Evolutionary conservation across 2,329 filamentous ascomycete species (phyloP).

Genomic region (Penicillium frequentans): DNA sequence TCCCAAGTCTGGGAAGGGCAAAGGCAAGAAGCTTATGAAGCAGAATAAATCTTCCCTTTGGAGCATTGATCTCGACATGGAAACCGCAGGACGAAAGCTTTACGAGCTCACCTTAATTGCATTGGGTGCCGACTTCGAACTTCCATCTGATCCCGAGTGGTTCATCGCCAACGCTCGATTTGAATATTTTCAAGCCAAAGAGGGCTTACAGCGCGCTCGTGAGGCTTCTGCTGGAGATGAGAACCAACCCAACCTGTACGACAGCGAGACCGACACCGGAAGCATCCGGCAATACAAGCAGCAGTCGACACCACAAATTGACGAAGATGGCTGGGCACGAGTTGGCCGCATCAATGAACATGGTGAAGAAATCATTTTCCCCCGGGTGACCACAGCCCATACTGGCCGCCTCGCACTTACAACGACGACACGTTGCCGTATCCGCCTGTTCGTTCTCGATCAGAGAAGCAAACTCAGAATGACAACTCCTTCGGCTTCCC

Average conservation of each 20-base stretch:
- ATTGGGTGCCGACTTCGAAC: conserved; percentile 9
- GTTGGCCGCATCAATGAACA: conserved; percentile 14
- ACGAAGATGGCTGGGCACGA: conserved; percentile 10
- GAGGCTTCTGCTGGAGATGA: neutral
- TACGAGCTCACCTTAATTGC: conserved; percentile 9
- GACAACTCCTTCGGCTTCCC: conserved; percentile 17
- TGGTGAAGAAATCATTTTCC: conserved; percentile 18
- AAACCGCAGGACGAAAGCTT: conserved; percentile 7
- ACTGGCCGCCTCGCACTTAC: conserved; percentile 17
- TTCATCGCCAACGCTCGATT: neutral
- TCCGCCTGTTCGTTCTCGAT: conserved; percentile 17
- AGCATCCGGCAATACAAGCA: neutral
- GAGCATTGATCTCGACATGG: conserved; percentile 6
- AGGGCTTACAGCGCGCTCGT: neutral
- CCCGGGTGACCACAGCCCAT: conserved; percentile 9
- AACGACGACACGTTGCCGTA: conserved; percentile 13
- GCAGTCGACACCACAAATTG: neutral
- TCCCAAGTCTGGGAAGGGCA: neutral
- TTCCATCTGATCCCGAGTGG: conserved; percentile 9
- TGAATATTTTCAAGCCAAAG: neutral
- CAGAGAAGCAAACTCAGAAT: conserved; percentile 7
- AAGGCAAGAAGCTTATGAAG: neutral
- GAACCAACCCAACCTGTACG: neutral
- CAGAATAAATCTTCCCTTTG: neutral
- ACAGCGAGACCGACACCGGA: neutral